Evolutionary conservation across 495 filamentous ascomycete species (phyloP).

Genomic region (Penicillium paxilli): DNA sequence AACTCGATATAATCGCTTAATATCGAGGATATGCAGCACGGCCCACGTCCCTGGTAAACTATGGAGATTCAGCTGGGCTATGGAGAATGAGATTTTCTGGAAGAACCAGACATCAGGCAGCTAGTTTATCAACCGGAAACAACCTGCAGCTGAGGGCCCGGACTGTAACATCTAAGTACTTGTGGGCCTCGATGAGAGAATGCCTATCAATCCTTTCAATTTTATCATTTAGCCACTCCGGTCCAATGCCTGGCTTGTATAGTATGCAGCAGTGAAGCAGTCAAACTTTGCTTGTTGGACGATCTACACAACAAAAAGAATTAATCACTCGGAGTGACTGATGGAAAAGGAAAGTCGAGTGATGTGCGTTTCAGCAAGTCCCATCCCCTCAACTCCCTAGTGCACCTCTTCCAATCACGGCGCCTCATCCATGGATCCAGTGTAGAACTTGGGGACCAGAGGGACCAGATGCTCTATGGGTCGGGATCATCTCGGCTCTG

Average conservation of each 20-base stretch:
- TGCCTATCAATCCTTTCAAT: constrained; percentile 1
- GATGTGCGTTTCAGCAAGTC: background rate
- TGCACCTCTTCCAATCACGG: background rate
- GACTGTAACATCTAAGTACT: background rate
- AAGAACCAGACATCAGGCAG: background rate
- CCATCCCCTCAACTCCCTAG: background rate
- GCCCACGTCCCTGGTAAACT: background rate
- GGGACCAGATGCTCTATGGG: background rate
- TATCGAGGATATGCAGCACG: background rate
- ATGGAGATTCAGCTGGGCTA: background rate
- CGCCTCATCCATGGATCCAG: background rate
- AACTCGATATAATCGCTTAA: background rate
- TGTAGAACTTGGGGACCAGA: background rate
- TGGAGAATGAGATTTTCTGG: background rate
- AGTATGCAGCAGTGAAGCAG: background rate
- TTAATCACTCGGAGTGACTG: background rate
- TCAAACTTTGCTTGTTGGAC: background rate
- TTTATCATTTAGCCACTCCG: too few species aligned
- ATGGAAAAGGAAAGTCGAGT: background rate
- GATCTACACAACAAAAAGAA: background rate
- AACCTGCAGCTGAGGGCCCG: too few species aligned
- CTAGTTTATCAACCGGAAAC: background rate
- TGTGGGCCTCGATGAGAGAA: background rate
- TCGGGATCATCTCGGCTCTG: background rate
- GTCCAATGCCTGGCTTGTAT: too few species aligned